Evolutionary conservation across 139 green algal genomes (phyloP), one percentile per base, ranked within the genome.

Genomic region (Chlamydomonas schloesseri): DNA sequence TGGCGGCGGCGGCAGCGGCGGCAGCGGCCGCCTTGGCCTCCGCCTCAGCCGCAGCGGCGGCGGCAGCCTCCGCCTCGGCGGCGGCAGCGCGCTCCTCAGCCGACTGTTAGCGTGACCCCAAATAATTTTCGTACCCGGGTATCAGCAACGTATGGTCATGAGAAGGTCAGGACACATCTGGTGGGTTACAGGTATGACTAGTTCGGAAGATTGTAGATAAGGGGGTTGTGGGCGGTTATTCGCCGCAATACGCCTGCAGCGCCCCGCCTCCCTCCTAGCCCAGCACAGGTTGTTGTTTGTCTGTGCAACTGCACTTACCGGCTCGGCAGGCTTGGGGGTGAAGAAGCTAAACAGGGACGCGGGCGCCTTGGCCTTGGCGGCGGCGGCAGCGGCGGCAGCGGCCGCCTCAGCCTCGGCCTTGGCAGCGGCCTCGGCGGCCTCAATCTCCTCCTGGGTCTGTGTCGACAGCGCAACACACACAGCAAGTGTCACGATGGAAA

Each of bases 381-480:
- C 58, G 64, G 64, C 69, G 46, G 42, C 64, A 33, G 60, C 70
- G 37, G 72, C 71, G 31, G 69, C 82, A 2, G 71, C 72, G 20
- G 71, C 58, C 18, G 82, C 82, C 21, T 46, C 82, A 0, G 78
- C 64, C 74, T 82, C 33, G 17, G 46, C 31, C 57, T 58, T 37
- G 55, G 75, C 60, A 13, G 33, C 37, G 57, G 68, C 76, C 69
- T 86, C 70, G 53, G 72, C 57, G 36, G 75, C 74, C 10, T 10
- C 82, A 42, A 57, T 29, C 60, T 83, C 72, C 57, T 87, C 82
- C 36, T 65, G n/a, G 42, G 69, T 82, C 72, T 82, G 58, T 26
- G 36, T 29, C 18, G 0, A 8, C 18, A 73, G 33, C 33, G 3
- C 34, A 17, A 9, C 8, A 34, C 8, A 24, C 24, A 3, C 18